A percentile compares a stretch with the other conserved stretches of the same genome.
Evolutionary conservation across 345 rosid genomes (phyloP).

Genomic region (sweet orange (Citrus sinensis)): DVS_A1.0 CM039169.1:31301501-31302000

Average conservation of each 20-base stretch:
- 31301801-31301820: background rate
- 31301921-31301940: background rate
- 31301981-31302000: background rate
- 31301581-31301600: background rate
- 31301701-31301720: background rate
- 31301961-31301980: too few species aligned
- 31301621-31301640: background rate
- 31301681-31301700: background rate
- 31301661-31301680: background rate
- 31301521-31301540: constrained; percentile 10
- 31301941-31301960: too few species aligned
- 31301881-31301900: background rate
- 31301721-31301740: background rate
- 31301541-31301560: constrained; percentile 51
- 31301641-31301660: background rate
- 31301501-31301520: background rate
- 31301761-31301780: background rate
- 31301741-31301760: background rate
- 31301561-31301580: constrained; percentile 17
- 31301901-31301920: background rate
- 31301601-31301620: background rate
- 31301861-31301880: background rate
- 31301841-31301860: background rate
- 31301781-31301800: background rate
- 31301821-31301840: background rate